Conservation (phyloP, 306 rosid genomes). For the Abrus pulchellus region DNA sequence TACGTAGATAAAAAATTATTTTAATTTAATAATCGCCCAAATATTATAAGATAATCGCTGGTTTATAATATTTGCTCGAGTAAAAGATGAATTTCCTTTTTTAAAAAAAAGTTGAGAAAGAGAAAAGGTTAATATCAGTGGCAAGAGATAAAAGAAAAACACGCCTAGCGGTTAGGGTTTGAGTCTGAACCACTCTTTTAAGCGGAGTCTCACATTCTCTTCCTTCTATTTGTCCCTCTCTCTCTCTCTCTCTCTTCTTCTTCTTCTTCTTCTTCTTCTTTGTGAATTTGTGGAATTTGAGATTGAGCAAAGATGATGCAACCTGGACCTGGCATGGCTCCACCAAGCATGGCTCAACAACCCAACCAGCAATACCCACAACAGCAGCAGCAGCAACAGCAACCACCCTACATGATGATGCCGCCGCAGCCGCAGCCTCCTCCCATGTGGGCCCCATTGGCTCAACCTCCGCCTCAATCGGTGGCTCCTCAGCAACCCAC, state of each 20-base stretch:
- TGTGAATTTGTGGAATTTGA: slow-evolving; percentile 25
- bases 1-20: too few species aligned
- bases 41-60: too few species aligned
- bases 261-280: background rate
- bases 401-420: slow-evolving; percentile 88
- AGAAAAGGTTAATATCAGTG: background rate
- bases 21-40: too few species aligned
- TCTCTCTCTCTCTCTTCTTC: background rate
- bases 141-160: slow-evolving; percentile 16
- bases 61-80: background rate
- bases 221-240: background rate
- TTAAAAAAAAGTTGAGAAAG: background rate
- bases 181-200: slow-evolving; percentile 52
- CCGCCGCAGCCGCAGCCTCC: slow-evolving; percentile 70
- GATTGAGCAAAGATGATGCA: slow-evolving; percentile 74
- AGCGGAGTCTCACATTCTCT: background rate
- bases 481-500: slow-evolving; percentile 56
- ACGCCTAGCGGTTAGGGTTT: slow-evolving; percentile 52
- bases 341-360: slow-evolving; percentile 67
- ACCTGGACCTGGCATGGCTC: slow-evolving; percentile 79
- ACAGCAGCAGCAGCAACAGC: slow-evolving; percentile 53
- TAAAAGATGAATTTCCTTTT: background rate
- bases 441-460: slow-evolving; percentile 68
- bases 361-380: slow-evolving; percentile 68
- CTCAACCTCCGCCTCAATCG: slow-evolving; percentile 56